phyloP scores from a whole-genome alignment of 176 grass and related monocot genomes.

The Triticum turgidum region DNA sequence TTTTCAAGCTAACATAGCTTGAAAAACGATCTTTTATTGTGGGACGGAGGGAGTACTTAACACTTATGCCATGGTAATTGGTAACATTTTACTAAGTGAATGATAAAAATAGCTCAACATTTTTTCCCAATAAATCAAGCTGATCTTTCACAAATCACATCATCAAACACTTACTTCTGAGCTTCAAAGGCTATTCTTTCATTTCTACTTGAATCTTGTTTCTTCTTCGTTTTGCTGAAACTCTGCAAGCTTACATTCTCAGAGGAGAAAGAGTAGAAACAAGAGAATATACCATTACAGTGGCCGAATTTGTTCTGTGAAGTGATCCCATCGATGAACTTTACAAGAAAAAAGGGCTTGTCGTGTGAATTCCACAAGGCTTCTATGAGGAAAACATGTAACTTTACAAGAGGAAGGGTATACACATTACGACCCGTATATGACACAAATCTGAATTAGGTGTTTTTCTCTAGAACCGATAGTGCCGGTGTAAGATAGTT shows the following conservation, averaged over 20 bases:
- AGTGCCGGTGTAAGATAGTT: slow-evolving; percentile 93
- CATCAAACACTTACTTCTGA: neutral
- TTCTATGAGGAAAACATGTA: slow-evolving; percentile 31
- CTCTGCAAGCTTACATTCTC: neutral
- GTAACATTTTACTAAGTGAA: no score
- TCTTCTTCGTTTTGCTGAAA: neutral
- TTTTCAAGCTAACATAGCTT: no score
- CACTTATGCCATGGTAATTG: no score
- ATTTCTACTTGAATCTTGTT: neutral
- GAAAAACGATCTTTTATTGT: no score
- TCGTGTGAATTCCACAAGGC: slow-evolving; percentile 30
- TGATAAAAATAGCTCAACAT: no score
- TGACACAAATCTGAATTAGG: slow-evolving; percentile 38
- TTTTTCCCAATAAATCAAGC: no score
- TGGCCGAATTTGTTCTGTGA: neutral
- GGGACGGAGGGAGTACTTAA: no score
- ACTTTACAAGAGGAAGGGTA: slow-evolving; percentile 43
- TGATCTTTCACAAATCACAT: neutral
- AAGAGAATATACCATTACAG: slow-evolving; percentile 22
- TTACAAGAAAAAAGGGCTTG: slow-evolving; percentile 29
- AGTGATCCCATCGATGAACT: slow-evolving; percentile 17
- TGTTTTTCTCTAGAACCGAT: slow-evolving; percentile 96
- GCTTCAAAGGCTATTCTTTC: neutral
- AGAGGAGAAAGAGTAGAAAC: neutral
- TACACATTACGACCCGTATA: slow-evolving; percentile 41